Conservation (phyloP, 2,329 filamentous ascomycete species). For the Fusarium armeniacum region DNA sequence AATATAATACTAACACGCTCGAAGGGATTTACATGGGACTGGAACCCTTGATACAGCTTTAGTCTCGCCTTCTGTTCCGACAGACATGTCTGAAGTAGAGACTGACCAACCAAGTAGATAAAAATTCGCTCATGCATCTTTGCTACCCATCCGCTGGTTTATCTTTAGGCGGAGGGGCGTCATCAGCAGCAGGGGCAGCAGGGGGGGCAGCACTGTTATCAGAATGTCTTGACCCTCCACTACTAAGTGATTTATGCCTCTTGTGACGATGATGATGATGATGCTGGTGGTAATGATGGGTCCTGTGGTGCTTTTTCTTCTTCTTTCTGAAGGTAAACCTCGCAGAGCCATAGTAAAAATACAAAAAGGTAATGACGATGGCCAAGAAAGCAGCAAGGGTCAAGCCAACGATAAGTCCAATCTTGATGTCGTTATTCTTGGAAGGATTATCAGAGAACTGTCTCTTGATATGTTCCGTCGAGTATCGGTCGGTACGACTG, state of each 20-base stretch:
- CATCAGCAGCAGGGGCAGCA: slow-evolving; percentile 29
- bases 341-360: slow-evolving; percentile 58
- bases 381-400: slow-evolving; percentile 58
- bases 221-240: slow-evolving; percentile 54
- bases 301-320: slow-evolving; percentile 34
- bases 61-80: background rate
- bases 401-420: slow-evolving; percentile 61
- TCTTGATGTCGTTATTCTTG: slow-evolving; percentile 58
- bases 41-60: slow-evolving; percentile 4
- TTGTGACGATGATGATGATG: slow-evolving; percentile 10
- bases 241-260: slow-evolving; percentile 50
- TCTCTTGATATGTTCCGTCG: slow-evolving; percentile 28
- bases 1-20: slow-evolving; percentile 27
- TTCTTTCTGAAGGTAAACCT: slow-evolving; percentile 52
- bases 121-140: background rate
- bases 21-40: slow-evolving; percentile 28
- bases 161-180: slow-evolving; percentile 30
- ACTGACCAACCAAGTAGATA: slow-evolving; percentile 4
- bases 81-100: background rate
- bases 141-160: slow-evolving; percentile 37
- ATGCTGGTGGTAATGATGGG: slow-evolving; percentile 12
- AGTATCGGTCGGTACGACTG: background rate
- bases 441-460: slow-evolving; percentile 49
- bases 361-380: slow-evolving; percentile 56
- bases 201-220: slow-evolving; percentile 41